These are phyloP conservation scores for Metschnikowia matae DNA, from an alignment of 805 yeast species.

Conservation along the genomic window DNA sequence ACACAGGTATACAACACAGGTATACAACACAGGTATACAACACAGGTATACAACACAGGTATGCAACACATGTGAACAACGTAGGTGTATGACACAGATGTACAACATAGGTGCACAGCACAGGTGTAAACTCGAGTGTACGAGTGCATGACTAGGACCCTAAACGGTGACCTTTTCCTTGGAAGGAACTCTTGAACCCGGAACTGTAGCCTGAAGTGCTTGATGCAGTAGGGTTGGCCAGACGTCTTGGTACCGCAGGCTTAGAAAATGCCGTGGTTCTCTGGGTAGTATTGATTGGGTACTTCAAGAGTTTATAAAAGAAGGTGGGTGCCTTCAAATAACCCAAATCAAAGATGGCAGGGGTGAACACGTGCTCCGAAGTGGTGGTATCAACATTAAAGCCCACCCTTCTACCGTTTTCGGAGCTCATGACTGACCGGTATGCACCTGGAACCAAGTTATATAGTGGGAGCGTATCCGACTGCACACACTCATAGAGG, in stretches of 20 bases:
- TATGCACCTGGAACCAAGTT: slow-evolving; percentile 35
- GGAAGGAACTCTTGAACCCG: slow-evolving; percentile 17
- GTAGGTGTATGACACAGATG: neutral
- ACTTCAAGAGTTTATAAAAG: slow-evolving; percentile 29
- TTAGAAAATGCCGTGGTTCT: slow-evolving; percentile 28
- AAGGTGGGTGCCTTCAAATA: slow-evolving; percentile 53
- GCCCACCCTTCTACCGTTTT: slow-evolving; percentile 27
- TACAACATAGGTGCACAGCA: neutral
- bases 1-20: neutral
- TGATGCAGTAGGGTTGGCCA: slow-evolving; percentile 1
- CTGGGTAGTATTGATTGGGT: slow-evolving; percentile 23
- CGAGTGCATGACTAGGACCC: slow-evolving; percentile 16
- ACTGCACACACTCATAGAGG: slow-evolving; percentile 58
- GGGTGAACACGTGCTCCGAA: slow-evolving; percentile 10
- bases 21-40: neutral
- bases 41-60: neutral
- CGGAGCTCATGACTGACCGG: slow-evolving; percentile 4
- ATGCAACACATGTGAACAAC: too few relatives aligned
- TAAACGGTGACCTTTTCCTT: slow-evolving; percentile 36
- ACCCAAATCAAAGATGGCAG: slow-evolving; percentile 47
- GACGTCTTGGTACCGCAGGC: slow-evolving; percentile 5
- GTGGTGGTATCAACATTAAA: slow-evolving; percentile 14
- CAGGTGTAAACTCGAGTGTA: neutral
- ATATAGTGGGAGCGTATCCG: slow-evolving; percentile 44
- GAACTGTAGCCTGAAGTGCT: slow-evolving; percentile 4